A percentile compares a stretch with the other conserved stretches of the same genome.
Evolutionary conservation across 495 filamentous ascomycete genomes (phyloP).

Genomic region (Pseudoneurospora amorphoporcata): DNA sequence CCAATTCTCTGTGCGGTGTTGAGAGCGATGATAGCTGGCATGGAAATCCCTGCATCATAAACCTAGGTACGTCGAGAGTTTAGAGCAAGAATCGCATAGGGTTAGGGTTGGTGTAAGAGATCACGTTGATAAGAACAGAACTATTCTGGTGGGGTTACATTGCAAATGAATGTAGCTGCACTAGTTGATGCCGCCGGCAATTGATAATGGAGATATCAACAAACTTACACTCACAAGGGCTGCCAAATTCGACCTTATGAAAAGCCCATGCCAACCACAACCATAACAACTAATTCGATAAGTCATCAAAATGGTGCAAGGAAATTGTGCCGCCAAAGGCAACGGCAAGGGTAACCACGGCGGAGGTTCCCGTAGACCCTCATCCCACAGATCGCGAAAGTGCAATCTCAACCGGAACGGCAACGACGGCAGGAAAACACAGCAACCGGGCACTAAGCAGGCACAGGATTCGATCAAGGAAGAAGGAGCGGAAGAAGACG

Average conservation of each 20-base stretch:
- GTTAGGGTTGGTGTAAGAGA: background rate
- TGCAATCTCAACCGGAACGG: background rate
- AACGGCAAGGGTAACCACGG: background rate
- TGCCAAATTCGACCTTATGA: background rate
- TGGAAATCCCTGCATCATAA: background rate
- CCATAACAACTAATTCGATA: background rate
- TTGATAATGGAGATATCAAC: background rate
- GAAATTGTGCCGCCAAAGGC: background rate
- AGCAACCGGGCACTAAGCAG: background rate
- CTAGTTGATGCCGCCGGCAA: background rate
- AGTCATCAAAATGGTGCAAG: background rate
- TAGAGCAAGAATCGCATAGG: background rate
- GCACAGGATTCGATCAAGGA: background rate
- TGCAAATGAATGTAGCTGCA: background rate
- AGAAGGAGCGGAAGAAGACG: conserved; percentile 11
- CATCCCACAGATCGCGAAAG: background rate
- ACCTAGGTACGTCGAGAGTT: background rate
- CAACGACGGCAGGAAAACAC: background rate
- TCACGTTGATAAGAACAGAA: background rate
- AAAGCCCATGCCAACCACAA: background rate
- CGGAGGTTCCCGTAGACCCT: background rate
- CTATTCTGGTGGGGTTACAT: background rate
- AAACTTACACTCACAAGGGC: background rate
- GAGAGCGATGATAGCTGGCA: background rate
- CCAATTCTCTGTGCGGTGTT: background rate